phyloP scores from a whole-genome alignment of 768 basidiomycete genomes.

The Fomitopsis serialis region DNA sequence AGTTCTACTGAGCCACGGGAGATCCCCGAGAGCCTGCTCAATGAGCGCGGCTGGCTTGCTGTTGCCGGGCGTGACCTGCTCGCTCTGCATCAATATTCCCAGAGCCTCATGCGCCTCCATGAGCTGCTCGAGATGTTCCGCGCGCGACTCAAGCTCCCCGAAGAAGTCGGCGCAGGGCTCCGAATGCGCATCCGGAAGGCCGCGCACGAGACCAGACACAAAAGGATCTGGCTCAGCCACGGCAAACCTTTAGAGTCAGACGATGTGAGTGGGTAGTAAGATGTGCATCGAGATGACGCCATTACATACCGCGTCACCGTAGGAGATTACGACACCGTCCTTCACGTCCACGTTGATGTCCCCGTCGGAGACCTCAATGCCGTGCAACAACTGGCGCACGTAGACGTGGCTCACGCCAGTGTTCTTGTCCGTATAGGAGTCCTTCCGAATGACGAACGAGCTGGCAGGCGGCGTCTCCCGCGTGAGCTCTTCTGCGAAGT shows the following conservation, averaged over 20 bases:
- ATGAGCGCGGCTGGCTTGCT: slow-evolving; percentile 8
- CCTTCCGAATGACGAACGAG: slow-evolving; percentile 60
- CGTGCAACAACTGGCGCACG: slow-evolving; percentile 77
- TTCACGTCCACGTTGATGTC: slow-evolving; percentile 93
- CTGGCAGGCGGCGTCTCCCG: slow-evolving; percentile 29
- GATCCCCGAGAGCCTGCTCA: slow-evolving; percentile 21
- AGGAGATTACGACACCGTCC: slow-evolving; percentile 77
- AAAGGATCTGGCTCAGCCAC: slow-evolving; percentile 44
- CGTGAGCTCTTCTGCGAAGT: slow-evolving; percentile 52
- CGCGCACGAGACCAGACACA: slow-evolving; percentile 16
- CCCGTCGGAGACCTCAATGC: slow-evolving; percentile 84
- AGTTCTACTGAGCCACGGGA: slow-evolving; percentile 55
- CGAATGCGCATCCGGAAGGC: too few relatives aligned
- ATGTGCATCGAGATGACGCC: neutral
- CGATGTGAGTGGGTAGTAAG: too few relatives aligned
- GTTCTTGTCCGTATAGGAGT: slow-evolving; percentile 82
- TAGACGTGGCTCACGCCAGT: slow-evolving; percentile 91
- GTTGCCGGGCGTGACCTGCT: slow-evolving; percentile 31
- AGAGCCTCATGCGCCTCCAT: slow-evolving; percentile 12
- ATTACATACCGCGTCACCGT: slow-evolving; percentile 74
- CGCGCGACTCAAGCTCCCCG: too few relatives aligned
- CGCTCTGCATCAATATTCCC: slow-evolving; percentile 15
- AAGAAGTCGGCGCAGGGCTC: too few relatives aligned
- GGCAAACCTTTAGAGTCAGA: too few relatives aligned
- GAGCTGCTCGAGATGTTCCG: too few relatives aligned